A percentile compares a stretch with the other conserved stretches of the same genome.
phyloP scores from a whole-genome alignment of 805 yeast genomes.

The Candida nonsorbophila region DNA sequence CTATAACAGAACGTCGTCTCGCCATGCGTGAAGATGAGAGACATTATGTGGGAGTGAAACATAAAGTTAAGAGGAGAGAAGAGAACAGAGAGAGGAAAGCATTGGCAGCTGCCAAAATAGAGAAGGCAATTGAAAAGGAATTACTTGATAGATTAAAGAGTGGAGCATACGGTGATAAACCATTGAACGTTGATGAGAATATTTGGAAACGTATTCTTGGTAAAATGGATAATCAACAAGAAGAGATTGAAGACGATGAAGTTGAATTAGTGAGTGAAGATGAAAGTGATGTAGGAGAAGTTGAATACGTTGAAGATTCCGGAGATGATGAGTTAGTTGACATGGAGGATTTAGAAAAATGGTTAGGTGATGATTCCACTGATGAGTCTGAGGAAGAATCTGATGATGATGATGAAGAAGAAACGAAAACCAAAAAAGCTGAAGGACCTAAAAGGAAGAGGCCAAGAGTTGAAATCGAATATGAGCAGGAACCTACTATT shows the following conservation, averaged over 20 bases:
- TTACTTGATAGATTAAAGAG: slow-evolving; percentile 89
- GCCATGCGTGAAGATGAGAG: slow-evolving; percentile 90
- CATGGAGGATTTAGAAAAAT: slow-evolving; percentile 86
- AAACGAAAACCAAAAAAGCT: slow-evolving; percentile 30
- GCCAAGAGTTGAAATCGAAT: slow-evolving; percentile 76
- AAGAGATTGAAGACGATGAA: slow-evolving; percentile 55
- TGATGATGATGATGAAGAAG: slow-evolving; percentile 30
- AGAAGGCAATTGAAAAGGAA: slow-evolving; percentile 94
- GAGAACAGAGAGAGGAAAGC: slow-evolving; percentile 95
- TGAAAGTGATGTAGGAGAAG: slow-evolving; percentile 62
- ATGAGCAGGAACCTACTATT: slow-evolving; percentile 44
- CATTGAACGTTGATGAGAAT: slow-evolving; percentile 91
- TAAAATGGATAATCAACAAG: slow-evolving; percentile 59
- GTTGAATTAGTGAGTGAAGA: slow-evolving; percentile 42
- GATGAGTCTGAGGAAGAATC: slow-evolving; percentile 30
- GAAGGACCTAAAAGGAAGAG: slow-evolving; percentile 36
- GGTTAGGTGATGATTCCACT: slow-evolving; percentile 55
- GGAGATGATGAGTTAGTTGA: slow-evolving; percentile 88
- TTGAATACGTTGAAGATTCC: slow-evolving; percentile 88
- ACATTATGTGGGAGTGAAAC: slow-evolving; percentile 86
- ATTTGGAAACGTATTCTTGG: slow-evolving; percentile 94
- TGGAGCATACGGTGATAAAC: slow-evolving; percentile 98
- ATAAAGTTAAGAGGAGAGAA: slow-evolving; percentile 93
- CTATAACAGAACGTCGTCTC: slow-evolving; percentile 88
- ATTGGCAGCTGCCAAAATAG: slow-evolving; percentile 91